phyloP scores from a whole-genome alignment of 2,329 filamentous ascomycete species.

The Xylariaceae sp. region DNA sequence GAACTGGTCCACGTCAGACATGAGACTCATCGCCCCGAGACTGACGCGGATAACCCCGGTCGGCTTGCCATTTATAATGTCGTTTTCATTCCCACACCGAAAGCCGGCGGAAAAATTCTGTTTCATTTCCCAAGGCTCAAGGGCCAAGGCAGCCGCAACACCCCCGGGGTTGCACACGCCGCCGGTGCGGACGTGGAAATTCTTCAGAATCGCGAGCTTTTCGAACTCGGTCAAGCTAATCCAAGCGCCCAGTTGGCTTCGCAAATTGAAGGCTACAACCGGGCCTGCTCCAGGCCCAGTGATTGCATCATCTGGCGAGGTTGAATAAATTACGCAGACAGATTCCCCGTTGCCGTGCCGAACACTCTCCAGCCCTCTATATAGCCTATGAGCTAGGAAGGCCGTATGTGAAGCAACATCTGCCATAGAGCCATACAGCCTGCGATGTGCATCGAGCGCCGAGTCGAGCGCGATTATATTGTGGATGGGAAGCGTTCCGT shows the following conservation, averaged over 20 bases:
- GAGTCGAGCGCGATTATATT: constrained; percentile 76
- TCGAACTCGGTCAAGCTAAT: constrained; percentile 80
- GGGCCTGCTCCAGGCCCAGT: constrained; percentile 54
- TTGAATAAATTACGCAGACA: constrained; percentile 63
- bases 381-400: constrained; percentile 56
- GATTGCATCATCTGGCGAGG: constrained; percentile 29
- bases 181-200: constrained; percentile 81
- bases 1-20: constrained; percentile 67
- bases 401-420: constrained; percentile 65
- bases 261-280: constrained; percentile 77
- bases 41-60: constrained; percentile 83
- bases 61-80: constrained; percentile 76
- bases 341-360: constrained; percentile 61
- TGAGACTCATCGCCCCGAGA: constrained; percentile 82
- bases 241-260: constrained; percentile 64
- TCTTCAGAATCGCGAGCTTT: constrained; percentile 71
- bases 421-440: constrained; percentile 66
- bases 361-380: constrained; percentile 52
- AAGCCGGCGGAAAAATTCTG: constrained; percentile 80
- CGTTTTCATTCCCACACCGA: constrained; percentile 76
- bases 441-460: constrained; percentile 63
- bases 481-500: constrained; percentile 87
- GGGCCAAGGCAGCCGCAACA: constrained; percentile 63
- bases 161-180: constrained; percentile 90
- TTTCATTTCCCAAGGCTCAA: constrained; percentile 76